Evolutionary conservation across 768 basidiomycete genomes (phyloP), one percentile per base, ranked within the genome.

Genomic region (Auricularia sp.): DNA sequence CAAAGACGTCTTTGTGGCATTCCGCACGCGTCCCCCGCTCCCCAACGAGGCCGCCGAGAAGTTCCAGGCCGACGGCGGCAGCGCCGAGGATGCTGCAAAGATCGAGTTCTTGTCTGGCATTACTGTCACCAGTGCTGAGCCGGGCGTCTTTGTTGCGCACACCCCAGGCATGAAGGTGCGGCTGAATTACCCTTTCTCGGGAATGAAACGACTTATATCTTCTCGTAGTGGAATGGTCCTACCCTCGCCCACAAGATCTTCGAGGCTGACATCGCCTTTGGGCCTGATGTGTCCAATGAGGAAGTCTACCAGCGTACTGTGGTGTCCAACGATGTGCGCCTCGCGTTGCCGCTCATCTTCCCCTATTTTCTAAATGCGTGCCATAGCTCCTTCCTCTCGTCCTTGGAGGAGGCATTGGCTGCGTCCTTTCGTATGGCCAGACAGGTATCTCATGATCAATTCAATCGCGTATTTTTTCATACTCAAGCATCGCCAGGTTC

Each of bases 251-350:
- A 77, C 67, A 76, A 75, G 66, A 44, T 67, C 24, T 77, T 74
- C 65, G 71, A 70, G 33, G 68, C 75, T n/a, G 76, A 77, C 62
- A 65, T 76, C 47, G 76, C 71, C 1, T 76, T 77, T 63, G 74
- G 73, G 2, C 74, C 76, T 4, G 72, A 71, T 3, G 45, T 72
- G 14, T 65, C 65, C 29, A 77, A 76, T 62, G 76, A 77, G 51
- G 75, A 76, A 51, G 73, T 77, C 5, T 77, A 76, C 66, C 71
- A 75, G 66, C 68, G 75, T 1, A 73, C 74, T 3, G 73, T 77
- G 3, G 66, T 69, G 13, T 71, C 70, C 13, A 72, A 72, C 64
- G 73, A 76, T 59, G 75, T 74, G 39, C 10, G 73, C 70, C 18
- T 47, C 34, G 34, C 29, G 24, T 29, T 29, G 29, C 29, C 29